Percentiles rank a stretch among this genome's conserved stretches.
Evolutionary conservation across 768 basidiomycete genomes (phyloP).

Genomic region (Pleurotus platypus): DNA sequence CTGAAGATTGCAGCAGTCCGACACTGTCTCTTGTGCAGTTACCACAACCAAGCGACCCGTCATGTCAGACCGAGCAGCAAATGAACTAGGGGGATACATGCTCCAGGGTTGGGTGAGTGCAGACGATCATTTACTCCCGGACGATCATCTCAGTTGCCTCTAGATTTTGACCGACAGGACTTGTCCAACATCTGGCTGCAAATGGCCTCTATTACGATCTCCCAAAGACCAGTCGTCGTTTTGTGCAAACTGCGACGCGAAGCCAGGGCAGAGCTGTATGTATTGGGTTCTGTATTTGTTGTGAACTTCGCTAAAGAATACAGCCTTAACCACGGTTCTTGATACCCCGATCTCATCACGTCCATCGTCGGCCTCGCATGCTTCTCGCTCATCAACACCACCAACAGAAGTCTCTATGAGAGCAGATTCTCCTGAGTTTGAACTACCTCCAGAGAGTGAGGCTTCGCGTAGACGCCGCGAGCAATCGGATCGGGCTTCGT

Average conservation of each 20-base stretch:
- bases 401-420: slow-evolving; percentile 70
- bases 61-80: slow-evolving; percentile 52
- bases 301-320: neutral
- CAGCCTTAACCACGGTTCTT: slow-evolving; percentile 5
- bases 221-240: slow-evolving; percentile 48
- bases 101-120: slow-evolving; percentile 68
- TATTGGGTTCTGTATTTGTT: slow-evolving; percentile 7
- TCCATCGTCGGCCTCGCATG: slow-evolving; percentile 44
- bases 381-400: slow-evolving; percentile 70
- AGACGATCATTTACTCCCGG: slow-evolving; percentile 1
- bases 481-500: slow-evolving; percentile 78
- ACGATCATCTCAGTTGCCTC: neutral
- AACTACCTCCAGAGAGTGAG: slow-evolving; percentile 61
- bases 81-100: slow-evolving; percentile 65
- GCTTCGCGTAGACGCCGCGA: slow-evolving; percentile 65
- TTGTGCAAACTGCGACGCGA: slow-evolving; percentile 67
- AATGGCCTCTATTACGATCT: slow-evolving; percentile 72
- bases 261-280: slow-evolving; percentile 26
- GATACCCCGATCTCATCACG: slow-evolving; percentile 31
- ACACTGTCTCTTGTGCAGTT: too few species aligned
- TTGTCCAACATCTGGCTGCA: slow-evolving; percentile 55
- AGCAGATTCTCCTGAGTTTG: slow-evolving; percentile 60
- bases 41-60: neutral
- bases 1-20: too few species aligned
- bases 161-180: slow-evolving; percentile 64